These are phyloP conservation scores for Leccinum incarnatum DNA, from an alignment of 768 basidiomycete species.

Conservation along the genomic window DNA sequence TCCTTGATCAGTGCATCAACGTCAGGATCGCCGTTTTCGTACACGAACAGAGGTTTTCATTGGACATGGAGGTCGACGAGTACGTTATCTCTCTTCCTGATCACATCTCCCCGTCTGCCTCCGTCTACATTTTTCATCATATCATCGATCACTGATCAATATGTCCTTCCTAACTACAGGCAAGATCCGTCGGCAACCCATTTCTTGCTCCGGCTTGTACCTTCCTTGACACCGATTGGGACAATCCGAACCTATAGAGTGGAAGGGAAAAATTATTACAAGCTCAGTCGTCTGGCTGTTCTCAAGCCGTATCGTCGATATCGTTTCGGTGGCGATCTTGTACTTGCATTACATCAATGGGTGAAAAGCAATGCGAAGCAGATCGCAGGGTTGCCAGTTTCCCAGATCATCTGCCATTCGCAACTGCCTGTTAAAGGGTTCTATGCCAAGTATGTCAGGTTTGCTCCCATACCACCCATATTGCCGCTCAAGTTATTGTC, in stretches of 20 bases:
- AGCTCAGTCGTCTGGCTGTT: conserved; percentile 71
- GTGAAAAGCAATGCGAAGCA: conserved; percentile 39
- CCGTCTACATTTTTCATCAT: conserved; percentile 5
- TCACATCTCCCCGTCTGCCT: conserved; percentile 8
- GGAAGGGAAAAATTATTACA: conserved; percentile 50
- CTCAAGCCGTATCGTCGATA: conserved; percentile 61
- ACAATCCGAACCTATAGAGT: conserved; percentile 56
- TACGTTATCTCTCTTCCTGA: conserved; percentile 33
- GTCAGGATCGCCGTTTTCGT: conserved; percentile 51
- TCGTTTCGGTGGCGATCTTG: conserved; percentile 66
- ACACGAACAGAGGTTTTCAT: conserved; percentile 59
- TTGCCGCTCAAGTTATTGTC: conserved; percentile 5
- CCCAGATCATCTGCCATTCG: conserved; percentile 59
- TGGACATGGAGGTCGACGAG: conserved; percentile 77
- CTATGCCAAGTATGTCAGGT: conserved; percentile 61
- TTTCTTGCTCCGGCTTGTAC: conserved; percentile 65
- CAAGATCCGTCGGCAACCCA: conserved; percentile 64
- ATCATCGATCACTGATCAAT: conserved; percentile 8
- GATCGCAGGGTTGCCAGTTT: conserved; percentile 25
- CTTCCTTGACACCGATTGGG: conserved; percentile 62
- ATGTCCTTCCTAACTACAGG: conserved; percentile 34
- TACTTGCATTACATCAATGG: conserved; percentile 61
- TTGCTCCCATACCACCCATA: conserved; percentile 9
- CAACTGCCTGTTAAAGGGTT: conserved; percentile 69
- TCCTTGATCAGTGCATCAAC: conserved; percentile 65